phyloP scores from a whole-genome alignment of 768 basidiomycete genomes.

The Antrodiella citrinella region DNA sequence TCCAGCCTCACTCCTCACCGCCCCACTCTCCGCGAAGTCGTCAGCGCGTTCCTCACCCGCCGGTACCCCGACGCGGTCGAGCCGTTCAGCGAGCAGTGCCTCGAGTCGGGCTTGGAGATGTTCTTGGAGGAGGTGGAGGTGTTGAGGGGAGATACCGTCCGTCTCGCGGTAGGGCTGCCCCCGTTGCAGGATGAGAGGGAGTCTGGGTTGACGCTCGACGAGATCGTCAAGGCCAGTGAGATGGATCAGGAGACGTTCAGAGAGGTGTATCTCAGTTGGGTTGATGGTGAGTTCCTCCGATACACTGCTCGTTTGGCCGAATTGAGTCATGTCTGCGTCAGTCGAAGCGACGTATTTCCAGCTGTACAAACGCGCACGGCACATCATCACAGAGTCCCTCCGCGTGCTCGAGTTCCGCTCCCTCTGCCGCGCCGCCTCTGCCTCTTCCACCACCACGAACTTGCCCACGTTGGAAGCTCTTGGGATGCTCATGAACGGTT shows the following conservation, averaged over 20 bases:
- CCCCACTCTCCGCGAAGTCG: slow-evolving; percentile 60
- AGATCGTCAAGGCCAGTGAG: slow-evolving; percentile 63
- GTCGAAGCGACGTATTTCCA: slow-evolving; percentile 80
- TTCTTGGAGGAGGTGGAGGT: slow-evolving; percentile 42
- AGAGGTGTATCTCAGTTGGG: slow-evolving; percentile 69
- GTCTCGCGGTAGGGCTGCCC: slow-evolving; percentile 23
- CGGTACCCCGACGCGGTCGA: slow-evolving; percentile 26
- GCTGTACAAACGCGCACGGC: slow-evolving; percentile 73
- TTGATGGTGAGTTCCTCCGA: slow-evolving; percentile 48
- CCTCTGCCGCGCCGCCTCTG: slow-evolving; percentile 41
- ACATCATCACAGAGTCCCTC: slow-evolving; percentile 74
- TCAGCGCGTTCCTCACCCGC: slow-evolving; percentile 39
- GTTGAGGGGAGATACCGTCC: slow-evolving; percentile 46
- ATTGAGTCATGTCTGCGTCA: slow-evolving; percentile 22
- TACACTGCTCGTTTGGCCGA: not conserved
- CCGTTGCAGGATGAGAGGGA: slow-evolving; percentile 29
- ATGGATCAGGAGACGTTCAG: slow-evolving; percentile 47
- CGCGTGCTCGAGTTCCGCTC: slow-evolving; percentile 75
- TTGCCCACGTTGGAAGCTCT: slow-evolving; percentile 34
- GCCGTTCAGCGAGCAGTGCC: slow-evolving; percentile 31
- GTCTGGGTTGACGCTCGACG: slow-evolving; percentile 61
- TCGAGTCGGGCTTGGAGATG: slow-evolving; percentile 40
- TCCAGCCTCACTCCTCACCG: slow-evolving; percentile 27
- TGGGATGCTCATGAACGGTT: slow-evolving; percentile 72
- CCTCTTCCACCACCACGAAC: slow-evolving; percentile 10